phyloP scores from a whole-genome alignment of 1,284 basidiomycete species.

The Sporisorium reilianum region DNA sequence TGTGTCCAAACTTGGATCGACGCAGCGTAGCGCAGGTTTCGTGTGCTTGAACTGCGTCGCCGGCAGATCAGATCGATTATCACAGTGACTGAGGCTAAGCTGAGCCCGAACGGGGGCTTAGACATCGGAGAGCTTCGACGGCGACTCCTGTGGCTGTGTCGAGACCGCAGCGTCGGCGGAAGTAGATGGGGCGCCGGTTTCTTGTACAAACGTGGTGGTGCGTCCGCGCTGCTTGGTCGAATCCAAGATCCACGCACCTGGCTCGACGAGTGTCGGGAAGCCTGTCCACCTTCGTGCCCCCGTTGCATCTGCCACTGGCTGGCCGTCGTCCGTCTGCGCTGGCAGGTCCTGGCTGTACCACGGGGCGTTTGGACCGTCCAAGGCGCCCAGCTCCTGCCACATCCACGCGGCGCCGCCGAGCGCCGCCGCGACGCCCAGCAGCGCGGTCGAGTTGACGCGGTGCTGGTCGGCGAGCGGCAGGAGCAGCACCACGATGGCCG shows the following conservation, averaged over 20 bases:
- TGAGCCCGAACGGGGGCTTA: background rate
- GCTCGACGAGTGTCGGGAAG: conserved; percentile 50
- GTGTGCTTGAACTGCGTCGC: too few relatives aligned
- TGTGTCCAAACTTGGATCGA: background rate
- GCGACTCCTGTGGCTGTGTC: conserved; percentile 1
- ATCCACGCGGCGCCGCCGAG: conserved; percentile 32
- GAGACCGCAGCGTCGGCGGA: background rate
- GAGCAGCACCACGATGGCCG: conserved; percentile 49
- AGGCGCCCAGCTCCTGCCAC: conserved; percentile 52
- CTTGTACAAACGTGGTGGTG: conserved; percentile 34
- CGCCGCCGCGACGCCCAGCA: conserved; percentile 49
- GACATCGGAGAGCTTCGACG: conserved; percentile 12
- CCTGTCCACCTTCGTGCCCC: conserved; percentile 41
- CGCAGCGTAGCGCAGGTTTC: too few relatives aligned
- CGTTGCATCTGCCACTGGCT: background rate
- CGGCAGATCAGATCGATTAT: too few relatives aligned
- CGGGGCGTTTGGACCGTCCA: conserved; percentile 61
- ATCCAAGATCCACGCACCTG: conserved; percentile 50
- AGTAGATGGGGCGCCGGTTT: conserved; percentile 1
- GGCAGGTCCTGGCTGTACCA: conserved; percentile 31
- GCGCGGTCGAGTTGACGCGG: conserved; percentile 26
- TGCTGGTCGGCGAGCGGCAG: conserved; percentile 53
- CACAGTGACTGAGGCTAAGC: too few relatives aligned
- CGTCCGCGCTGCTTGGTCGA: conserved; percentile 42
- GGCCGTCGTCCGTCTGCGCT: background rate